A percentile compares a stretch with the other conserved stretches of the same genome.
Conservation (phyloP, 225 moss, liverwort and hornwort genomes). For the Physcomitrium patens region DNA sequence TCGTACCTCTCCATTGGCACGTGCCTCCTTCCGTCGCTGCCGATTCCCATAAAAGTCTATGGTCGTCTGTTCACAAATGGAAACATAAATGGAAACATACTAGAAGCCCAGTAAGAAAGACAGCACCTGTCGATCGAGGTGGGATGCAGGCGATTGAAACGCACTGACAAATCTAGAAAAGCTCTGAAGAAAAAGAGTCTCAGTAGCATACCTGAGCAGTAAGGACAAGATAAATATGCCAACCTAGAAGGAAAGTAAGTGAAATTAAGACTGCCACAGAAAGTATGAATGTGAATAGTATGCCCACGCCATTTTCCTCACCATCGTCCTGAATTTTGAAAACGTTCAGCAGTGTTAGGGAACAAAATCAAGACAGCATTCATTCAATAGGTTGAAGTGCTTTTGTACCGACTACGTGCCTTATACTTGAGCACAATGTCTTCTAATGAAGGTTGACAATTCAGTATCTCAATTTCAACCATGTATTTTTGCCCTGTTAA, state of each 20-base stretch:
- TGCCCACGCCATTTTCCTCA: constrained; percentile 49
- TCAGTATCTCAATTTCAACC: constrained; percentile 14
- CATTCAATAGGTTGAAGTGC: constrained; percentile 28
- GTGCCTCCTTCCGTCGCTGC: constrained; percentile 59
- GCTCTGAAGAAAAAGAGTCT: constrained; percentile 10
- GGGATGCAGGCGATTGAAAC: constrained; percentile 13
- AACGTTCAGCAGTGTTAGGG: constrained; percentile 22
- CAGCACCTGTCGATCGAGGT: neutral
- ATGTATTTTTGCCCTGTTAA: neutral
- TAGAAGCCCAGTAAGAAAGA: neutral
- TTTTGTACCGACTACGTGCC: neutral
- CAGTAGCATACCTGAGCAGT: constrained; percentile 68
- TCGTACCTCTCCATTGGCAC: constrained; percentile 67
- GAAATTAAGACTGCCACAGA: constrained; percentile 78
- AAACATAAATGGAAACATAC: constrained; percentile 6
- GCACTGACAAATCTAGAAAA: neutral
- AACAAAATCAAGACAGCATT: constrained; percentile 11
- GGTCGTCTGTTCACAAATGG: constrained; percentile 60
- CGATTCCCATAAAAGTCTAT: constrained; percentile 90
- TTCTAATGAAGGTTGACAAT: constrained; percentile 17
- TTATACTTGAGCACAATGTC: constrained; percentile 19
- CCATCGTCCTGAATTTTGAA: constrained; percentile 41
- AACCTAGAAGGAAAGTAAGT: constrained; percentile 75
- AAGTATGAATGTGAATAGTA: constrained; percentile 80
- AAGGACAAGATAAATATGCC: constrained; percentile 84